Evolutionary conservation across 257 asterid species (phyloP).

Genomic region (Nicotiana noctiflora): DNA sequence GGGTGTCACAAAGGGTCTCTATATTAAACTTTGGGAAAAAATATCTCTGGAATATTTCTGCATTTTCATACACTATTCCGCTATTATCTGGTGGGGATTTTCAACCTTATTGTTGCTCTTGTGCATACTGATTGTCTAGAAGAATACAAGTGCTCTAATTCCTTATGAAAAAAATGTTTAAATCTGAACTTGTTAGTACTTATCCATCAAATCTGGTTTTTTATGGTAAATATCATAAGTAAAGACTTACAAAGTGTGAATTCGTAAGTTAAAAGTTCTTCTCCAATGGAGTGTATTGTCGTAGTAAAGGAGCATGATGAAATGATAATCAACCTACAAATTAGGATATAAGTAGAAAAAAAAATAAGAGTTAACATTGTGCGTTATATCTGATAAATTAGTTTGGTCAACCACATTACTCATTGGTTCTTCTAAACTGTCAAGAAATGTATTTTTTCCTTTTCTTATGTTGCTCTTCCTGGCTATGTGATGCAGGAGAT

Average conservation of each 20-base stretch:
- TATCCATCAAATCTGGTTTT: too few species aligned
- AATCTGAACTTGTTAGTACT: too few species aligned
- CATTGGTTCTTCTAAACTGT: not conserved
- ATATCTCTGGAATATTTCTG: not conserved
- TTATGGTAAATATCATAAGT: too few species aligned
- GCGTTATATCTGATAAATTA: not conserved
- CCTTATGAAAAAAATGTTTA: too few species aligned
- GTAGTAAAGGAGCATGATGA: not conserved
- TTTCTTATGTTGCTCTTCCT: conserved; percentile 11
- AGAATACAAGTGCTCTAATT: not conserved
- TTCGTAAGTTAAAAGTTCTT: not conserved
- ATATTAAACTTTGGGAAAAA: not conserved
- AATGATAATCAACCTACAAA: not conserved
- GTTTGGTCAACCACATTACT: not conserved
- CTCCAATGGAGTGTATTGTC: not conserved
- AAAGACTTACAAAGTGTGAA: too few species aligned
- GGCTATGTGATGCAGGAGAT: conserved; percentile 56
- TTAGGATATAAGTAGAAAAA: not conserved
- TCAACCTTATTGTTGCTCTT: not conserved
- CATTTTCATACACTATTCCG: not conserved
- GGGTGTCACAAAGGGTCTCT: not conserved
- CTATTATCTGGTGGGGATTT: not conserved
- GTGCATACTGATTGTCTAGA: not conserved
- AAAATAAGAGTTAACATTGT: not conserved
- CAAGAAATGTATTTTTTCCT: not conserved